phyloP scores from a whole-genome alignment of 1,284 basidiomycete genomes.

The Volvariella surrecta region DNA sequence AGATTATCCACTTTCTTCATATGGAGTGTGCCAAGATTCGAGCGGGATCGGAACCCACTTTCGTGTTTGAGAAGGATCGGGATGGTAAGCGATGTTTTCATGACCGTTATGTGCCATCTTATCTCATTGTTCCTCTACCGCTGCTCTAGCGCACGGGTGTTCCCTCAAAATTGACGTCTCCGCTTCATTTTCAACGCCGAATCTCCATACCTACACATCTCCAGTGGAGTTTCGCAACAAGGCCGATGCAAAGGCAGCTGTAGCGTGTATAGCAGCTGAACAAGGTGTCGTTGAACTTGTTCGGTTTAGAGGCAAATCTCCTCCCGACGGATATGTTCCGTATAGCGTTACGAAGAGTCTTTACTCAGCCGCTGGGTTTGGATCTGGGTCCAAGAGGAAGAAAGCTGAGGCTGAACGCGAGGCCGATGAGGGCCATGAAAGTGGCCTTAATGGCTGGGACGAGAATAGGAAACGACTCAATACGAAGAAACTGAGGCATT shows the following conservation, averaged over 20 bases:
- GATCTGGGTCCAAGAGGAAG: no score
- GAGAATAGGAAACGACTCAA: no score
- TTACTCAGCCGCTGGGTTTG: no score
- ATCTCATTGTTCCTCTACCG: not conserved
- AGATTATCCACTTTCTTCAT: constrained; percentile 34
- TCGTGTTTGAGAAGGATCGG: constrained; percentile 30
- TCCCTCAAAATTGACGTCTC: constrained; percentile 37
- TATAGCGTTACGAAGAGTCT: constrained; percentile 8
- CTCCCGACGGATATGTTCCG: constrained; percentile 27
- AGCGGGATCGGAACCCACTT: constrained; percentile 26
- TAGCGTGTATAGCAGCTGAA: constrained; percentile 38
- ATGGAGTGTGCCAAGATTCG: constrained; percentile 36
- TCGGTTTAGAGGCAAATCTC: constrained; percentile 33
- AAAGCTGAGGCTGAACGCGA: no score
- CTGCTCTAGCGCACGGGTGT: constrained; percentile 42
- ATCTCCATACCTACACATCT: constrained; percentile 33
- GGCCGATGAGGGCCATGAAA: no score
- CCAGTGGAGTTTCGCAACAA: constrained; percentile 43
- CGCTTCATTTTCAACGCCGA: constrained; percentile 13
- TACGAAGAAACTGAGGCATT: no score
- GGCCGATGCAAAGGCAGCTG: constrained; percentile 51
- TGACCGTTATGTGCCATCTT: not conserved
- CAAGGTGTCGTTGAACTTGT: constrained; percentile 49
- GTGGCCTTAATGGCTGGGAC: no score
- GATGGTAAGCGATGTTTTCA: constrained; percentile 30